These are phyloP conservation scores for Phycomyces nitens DNA, from an alignment of 192 early-diverging fungal genomes.

Conservation along the genomic window DNA sequence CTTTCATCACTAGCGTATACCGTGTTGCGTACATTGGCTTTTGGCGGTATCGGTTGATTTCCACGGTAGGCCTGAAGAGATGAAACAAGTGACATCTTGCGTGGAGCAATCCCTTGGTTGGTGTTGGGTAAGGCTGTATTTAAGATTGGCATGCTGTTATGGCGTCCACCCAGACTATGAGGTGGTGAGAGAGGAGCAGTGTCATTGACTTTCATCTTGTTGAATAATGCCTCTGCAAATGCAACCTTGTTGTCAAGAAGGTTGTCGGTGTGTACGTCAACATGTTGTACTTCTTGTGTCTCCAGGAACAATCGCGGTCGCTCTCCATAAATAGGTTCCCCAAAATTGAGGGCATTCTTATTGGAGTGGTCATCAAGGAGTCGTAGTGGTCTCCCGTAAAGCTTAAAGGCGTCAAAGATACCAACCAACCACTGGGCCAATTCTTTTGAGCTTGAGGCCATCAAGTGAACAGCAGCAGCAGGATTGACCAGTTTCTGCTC, in stretches of 20 bases:
- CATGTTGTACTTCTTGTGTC: constrained; percentile 1
- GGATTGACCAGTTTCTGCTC: constrained; percentile 2
- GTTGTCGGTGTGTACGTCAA: constrained; percentile 3
- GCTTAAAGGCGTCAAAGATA: constrained; percentile 39
- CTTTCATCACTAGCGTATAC: constrained; percentile 18
- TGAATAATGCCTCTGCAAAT: constrained; percentile 1
- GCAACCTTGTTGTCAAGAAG: constrained; percentile 10
- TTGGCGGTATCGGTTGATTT: not conserved
- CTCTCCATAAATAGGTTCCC: constrained; percentile 1
- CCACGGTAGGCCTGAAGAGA: not conserved
- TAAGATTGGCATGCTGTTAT: not conserved
- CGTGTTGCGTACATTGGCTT: constrained; percentile 1
- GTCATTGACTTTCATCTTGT: not conserved
- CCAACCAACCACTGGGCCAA: constrained; percentile 42
- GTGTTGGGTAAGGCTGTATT: not conserved
- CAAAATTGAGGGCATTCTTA: constrained; percentile 17
- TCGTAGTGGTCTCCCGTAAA: constrained; percentile 41
- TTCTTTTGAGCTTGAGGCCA: constrained; percentile 32
- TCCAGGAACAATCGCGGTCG: constrained; percentile 20
- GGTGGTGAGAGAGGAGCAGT: not conserved
- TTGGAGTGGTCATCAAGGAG: constrained; percentile 20
- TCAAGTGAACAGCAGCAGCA: constrained; percentile 24
- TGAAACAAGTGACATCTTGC: not conserved
- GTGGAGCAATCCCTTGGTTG: not conserved
- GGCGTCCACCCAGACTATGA: not conserved